Conservation (phyloP, 352 stramenopile species). For the Phytophthora europaea region DNA sequence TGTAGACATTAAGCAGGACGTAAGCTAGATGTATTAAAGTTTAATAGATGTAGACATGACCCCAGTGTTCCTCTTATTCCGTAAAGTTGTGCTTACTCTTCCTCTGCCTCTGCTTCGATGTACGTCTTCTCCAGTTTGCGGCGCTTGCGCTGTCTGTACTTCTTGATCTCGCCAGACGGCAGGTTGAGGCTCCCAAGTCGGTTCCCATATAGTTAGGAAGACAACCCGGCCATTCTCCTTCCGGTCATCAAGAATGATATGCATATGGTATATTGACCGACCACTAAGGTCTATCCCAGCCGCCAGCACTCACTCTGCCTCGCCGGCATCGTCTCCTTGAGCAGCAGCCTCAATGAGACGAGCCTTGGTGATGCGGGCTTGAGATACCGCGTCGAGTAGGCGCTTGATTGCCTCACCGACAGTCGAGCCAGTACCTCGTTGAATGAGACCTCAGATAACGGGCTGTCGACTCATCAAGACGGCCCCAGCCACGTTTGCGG, state of each 20-base stretch:
- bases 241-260: neutral
- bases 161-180: neutral
- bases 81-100: neutral
- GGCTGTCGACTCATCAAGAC: neutral
- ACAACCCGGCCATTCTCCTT: neutral
- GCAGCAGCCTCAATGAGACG: conserved; percentile 6
- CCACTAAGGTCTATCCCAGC: neutral
- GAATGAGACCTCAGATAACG: conserved; percentile 3
- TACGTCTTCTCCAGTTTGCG: neutral
- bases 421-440: neutral
- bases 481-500: neutral
- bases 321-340: conserved; percentile 1
- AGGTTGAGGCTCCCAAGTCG: neutral
- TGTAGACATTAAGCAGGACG: no score
- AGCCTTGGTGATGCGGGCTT: conserved; percentile 1
- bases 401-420: neutral
- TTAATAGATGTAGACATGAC: neutral
- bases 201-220: conserved; percentile 5
- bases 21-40: neutral
- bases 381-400: neutral
- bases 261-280: conserved; percentile 1
- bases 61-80: neutral
- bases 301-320: neutral
- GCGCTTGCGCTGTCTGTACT: conserved; percentile 5
- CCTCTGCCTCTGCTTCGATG: neutral